phyloP scores from a whole-genome alignment of 768 basidiomycete species.

The Panaeolus papilionaceus region DNA sequence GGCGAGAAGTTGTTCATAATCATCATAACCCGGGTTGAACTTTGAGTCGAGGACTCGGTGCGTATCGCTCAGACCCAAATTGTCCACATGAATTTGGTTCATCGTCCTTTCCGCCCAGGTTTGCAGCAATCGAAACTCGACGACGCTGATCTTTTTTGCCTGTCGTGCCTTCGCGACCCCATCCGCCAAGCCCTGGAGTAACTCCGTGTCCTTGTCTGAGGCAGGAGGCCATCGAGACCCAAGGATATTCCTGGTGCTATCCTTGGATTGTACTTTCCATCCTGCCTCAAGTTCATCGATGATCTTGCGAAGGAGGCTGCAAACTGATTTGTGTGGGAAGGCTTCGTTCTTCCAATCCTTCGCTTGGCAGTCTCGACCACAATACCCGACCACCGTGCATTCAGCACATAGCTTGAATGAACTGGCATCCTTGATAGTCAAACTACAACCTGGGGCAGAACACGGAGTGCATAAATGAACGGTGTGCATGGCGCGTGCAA shows the following conservation, averaged over 20 bases:
- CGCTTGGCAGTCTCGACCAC: constrained; percentile 21
- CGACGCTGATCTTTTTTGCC: too few relatives aligned
- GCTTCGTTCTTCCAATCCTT: constrained; percentile 21
- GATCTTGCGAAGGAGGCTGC: constrained; percentile 14
- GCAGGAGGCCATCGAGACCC: neutral
- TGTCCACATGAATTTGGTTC: neutral
- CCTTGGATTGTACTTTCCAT: neutral
- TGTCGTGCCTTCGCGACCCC: too few relatives aligned
- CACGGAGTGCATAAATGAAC: too few relatives aligned
- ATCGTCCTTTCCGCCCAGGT: neutral
- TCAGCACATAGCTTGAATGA: too few relatives aligned
- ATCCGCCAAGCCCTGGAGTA: too few relatives aligned
- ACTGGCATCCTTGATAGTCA: too few relatives aligned
- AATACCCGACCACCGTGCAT: constrained; percentile 12
- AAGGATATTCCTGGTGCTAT: neutral
- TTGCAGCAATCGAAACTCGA: too few relatives aligned
- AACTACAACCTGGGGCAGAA: too few relatives aligned
- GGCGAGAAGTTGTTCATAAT: neutral
- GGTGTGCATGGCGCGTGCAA: too few relatives aligned
- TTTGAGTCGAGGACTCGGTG: too few relatives aligned
- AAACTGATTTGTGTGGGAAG: constrained; percentile 21
- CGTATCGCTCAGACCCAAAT: neutral
- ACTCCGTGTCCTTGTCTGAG: too few relatives aligned
- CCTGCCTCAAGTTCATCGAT: neutral
- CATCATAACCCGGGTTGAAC: neutral